Conservation (phyloP, 1,284 basidiomycete genomes). For the Uromyces viciae-fabae region DNA sequence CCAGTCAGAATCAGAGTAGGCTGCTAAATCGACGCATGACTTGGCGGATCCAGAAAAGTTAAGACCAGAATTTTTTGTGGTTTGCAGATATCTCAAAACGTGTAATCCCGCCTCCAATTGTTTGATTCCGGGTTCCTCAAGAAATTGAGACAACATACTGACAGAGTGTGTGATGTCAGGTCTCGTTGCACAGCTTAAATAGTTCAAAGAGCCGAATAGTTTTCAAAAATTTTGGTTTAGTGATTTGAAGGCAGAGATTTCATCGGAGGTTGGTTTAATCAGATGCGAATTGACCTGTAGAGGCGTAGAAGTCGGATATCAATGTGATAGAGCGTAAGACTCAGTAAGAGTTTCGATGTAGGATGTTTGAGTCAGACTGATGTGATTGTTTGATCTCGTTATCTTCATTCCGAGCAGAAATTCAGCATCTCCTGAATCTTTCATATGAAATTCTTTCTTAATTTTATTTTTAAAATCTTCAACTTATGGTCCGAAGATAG, state of each 20-base stretch:
- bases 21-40: too few species aligned
- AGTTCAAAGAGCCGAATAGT: background rate
- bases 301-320: background rate
- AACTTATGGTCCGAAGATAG: background rate
- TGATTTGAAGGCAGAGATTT: background rate
- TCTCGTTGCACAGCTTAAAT: background rate
- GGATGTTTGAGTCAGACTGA: background rate
- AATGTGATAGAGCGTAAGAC: too few species aligned
- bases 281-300: background rate
- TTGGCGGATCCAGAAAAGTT: too few species aligned
- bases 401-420: constrained; percentile 24
- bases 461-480: background rate
- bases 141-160: background rate
- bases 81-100: background rate
- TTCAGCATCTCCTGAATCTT: background rate
- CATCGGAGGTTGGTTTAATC: background rate
- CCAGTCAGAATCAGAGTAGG: too few species aligned
- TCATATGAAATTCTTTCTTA: background rate
- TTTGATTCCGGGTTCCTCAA: background rate
- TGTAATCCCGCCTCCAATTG: constrained; percentile 1
- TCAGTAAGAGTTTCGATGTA: too few species aligned
- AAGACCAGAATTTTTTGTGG: too few species aligned
- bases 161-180: background rate
- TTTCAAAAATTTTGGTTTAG: background rate
- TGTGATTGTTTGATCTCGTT: background rate